A percentile compares a stretch with the other conserved stretches of the same genome.
phyloP scores from a whole-genome alignment of 1,284 basidiomycete species.

The Fistulinella cinereoalba region DNA sequence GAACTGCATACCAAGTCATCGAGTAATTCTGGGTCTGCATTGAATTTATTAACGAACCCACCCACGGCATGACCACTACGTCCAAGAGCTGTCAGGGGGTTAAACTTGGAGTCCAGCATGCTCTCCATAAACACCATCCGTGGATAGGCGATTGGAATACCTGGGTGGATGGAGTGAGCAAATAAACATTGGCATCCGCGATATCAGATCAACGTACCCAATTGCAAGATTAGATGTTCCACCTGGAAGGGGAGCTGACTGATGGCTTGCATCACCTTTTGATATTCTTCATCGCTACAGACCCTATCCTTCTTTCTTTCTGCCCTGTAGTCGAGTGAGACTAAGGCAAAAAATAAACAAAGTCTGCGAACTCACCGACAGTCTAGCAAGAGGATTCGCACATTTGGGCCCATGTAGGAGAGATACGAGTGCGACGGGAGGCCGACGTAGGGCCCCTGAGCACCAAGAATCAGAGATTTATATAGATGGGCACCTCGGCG shows the following conservation, averaged over 20 bases:
- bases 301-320: constrained; percentile 82
- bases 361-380: constrained; percentile 57
- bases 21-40: constrained; percentile 84
- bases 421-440: constrained; percentile 82
- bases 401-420: constrained; percentile 68
- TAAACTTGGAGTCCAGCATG: constrained; percentile 76
- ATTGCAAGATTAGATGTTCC: constrained; percentile 79
- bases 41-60: constrained; percentile 90
- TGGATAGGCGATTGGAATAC: constrained; percentile 84
- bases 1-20: constrained; percentile 73
- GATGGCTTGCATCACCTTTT: constrained; percentile 66
- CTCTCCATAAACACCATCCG: constrained; percentile 87
- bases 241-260: constrained; percentile 57
- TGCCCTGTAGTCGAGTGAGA: constrained; percentile 50
- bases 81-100: constrained; percentile 76
- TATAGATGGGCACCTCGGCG: constrained; percentile 57
- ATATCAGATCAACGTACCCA: constrained; percentile 46
- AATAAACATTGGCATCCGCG: not conserved
- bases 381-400: constrained; percentile 76
- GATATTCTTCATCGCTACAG: constrained; percentile 71
- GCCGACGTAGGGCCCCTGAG: constrained; percentile 71
- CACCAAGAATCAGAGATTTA: constrained; percentile 74
- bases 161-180: constrained; percentile 32
- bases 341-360: not conserved
- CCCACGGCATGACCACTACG: constrained; percentile 65